Evolutionary conservation across 164 flowering plant genomes (phyloP).

Genomic region (Nymphaea colorata): DNA sequence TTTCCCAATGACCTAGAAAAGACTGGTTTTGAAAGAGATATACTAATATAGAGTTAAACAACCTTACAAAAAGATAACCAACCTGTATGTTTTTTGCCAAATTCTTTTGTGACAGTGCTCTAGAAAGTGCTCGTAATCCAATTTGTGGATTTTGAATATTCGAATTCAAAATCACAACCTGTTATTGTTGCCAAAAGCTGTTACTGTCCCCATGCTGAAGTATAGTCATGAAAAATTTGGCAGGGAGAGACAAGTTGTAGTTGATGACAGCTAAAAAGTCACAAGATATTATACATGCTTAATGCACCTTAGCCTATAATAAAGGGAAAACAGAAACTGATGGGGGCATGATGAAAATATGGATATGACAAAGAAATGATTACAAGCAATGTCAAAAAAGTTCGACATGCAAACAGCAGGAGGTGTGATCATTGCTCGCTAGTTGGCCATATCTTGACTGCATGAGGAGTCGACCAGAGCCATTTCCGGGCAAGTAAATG

Average conservation of each 20-base stretch:
- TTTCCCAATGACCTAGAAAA: slow-evolving; percentile 70
- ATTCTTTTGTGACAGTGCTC: slow-evolving; percentile 69
- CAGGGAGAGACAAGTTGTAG: no score
- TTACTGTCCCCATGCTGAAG: background rate
- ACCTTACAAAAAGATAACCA: background rate
- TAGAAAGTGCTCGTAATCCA: slow-evolving; percentile 74
- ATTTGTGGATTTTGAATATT: slow-evolving; percentile 57
- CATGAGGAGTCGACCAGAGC: no score
- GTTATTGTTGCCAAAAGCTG: slow-evolving; percentile 2
- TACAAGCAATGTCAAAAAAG: background rate
- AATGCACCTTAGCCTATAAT: no score
- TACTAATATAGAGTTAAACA: background rate
- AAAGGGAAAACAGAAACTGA: no score
- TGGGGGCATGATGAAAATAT: no score
- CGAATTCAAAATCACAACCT: slow-evolving; percentile 90
- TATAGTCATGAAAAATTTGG: no score
- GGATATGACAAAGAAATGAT: no score
- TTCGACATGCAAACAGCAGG: background rate
- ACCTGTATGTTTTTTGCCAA: slow-evolving; percentile 93
- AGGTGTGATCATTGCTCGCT: no score
- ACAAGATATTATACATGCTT: no score
- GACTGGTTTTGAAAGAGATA: background rate
- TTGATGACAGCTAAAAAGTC: no score
- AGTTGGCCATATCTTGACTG: no score
- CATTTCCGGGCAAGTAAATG: no score